These are phyloP conservation scores for Talaromyces thailandensis DNA, from an alignment of 495 filamentous ascomycete species.

Conservation along the genomic window DNA sequence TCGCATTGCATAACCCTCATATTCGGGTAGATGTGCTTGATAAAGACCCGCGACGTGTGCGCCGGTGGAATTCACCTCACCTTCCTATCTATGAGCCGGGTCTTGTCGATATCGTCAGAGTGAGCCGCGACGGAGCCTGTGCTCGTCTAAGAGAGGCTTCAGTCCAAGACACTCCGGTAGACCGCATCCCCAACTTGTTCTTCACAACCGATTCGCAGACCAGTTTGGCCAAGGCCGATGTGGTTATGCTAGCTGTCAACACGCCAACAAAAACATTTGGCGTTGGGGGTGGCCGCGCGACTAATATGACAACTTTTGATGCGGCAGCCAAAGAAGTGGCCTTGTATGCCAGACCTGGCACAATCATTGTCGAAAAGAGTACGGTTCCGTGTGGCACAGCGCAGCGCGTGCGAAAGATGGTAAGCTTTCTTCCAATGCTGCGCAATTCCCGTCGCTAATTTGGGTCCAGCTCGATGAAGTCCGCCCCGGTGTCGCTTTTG, in stretches of 20 bases:
- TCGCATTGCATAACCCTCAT: conserved; percentile 61
- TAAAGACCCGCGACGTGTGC: conserved; percentile 53
- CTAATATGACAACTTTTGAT: conserved; percentile 67
- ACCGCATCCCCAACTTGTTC: conserved; percentile 50
- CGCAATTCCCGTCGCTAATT: conserved; percentile 15
- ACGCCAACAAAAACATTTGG: conserved; percentile 72
- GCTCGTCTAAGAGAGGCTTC: conserved; percentile 1
- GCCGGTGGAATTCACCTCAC: conserved; percentile 61
- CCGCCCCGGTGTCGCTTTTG: conserved; percentile 54
- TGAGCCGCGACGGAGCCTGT: conserved; percentile 48
- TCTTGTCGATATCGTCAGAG: conserved; percentile 55
- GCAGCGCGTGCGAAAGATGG: conserved; percentile 57
- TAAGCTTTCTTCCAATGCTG: conserved; percentile 26
- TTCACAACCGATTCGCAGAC: conserved; percentile 59
- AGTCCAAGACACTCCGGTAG: conserved; percentile 27
- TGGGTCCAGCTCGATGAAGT: conserved; percentile 32
- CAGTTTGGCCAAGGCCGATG: conserved; percentile 57
- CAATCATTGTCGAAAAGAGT: conserved; percentile 76
- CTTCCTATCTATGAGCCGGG: conserved; percentile 75
- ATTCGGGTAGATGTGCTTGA: conserved; percentile 66
- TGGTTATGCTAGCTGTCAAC: conserved; percentile 73
- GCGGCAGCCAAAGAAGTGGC: conserved; percentile 59
- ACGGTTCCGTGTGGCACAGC: conserved; percentile 78
- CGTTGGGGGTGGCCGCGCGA: conserved; percentile 60
- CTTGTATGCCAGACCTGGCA: conserved; percentile 50